Evolutionary conservation across 140 eudicot species (phyloP).

Genomic region (Senecio squalidus): DNA sequence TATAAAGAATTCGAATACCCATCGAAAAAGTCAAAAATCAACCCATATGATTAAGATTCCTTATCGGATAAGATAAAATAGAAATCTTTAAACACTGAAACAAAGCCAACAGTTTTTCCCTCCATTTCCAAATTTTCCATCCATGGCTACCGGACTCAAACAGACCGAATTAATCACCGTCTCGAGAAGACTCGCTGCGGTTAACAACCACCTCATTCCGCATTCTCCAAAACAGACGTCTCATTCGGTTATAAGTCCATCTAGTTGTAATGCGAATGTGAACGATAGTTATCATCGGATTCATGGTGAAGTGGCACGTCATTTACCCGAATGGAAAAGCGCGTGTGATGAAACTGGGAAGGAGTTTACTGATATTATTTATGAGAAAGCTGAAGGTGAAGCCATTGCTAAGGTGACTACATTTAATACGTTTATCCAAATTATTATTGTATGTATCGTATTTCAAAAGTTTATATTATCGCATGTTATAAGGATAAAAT

Average conservation of each 20-base stretch:
- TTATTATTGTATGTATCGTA: too few species aligned
- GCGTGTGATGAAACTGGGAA: conserved; percentile 64
- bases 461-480: too few species aligned
- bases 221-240: conserved; percentile 18
- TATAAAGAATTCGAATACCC: too few species aligned
- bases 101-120: conserved; percentile 12
- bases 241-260: conserved; percentile 11
- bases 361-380: conserved; percentile 66
- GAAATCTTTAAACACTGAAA: conserved; percentile 16
- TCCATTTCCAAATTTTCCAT: conserved; percentile 17
- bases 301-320: conserved; percentile 61
- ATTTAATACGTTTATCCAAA: too few species aligned
- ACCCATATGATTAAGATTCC: conserved; percentile 14
- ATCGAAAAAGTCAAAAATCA: conserved; percentile 8
- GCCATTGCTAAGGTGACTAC: conserved; percentile 77
- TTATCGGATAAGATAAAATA: conserved; percentile 30
- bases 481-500: too few species aligned
- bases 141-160: conserved; percentile 32
- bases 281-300: conserved; percentile 67
- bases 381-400: conserved; percentile 84
- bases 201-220: conserved; percentile 53
- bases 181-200: conserved; percentile 48
- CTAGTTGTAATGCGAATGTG: conserved; percentile 40
- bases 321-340: conserved; percentile 48
- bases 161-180: conserved; percentile 33